Base-by-base conservation (phyloP, 129 eudicot genomes). In the Erigeron canadensis region DNA sequence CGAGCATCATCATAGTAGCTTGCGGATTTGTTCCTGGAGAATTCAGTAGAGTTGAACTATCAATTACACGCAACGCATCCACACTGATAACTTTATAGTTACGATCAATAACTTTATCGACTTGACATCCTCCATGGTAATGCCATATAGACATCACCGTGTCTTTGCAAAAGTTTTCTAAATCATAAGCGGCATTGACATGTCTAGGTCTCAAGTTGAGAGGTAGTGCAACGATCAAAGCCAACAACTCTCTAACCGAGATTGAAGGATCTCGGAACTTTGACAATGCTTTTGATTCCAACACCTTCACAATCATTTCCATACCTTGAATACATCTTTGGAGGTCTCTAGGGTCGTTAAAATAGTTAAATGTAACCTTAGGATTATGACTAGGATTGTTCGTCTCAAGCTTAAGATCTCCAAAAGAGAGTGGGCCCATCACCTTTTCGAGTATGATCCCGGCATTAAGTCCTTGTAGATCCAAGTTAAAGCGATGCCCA, bases 21-120 rank as follows among this genome's bases (percentile, higher is more conserved):
- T 93, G 96, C 73, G 98, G 98, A 71, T 93, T 93, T 41, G 98
- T 93, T n/a, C 98, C 98, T 0, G 98, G 98, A 66, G 98, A 83
- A 60, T 82, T 45, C 64, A 60, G 21, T 77, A 89, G 81, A 6
- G 98, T 93, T 6, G 98, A 89, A 11, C 98, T 82, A 70, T 93
- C 98, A 19, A 93, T 50, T 6, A 93, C 90, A 12, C 98, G 85
- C 47, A 93, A 53, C 0, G 86, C 72, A 58, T 76, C 88, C 0
- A 85, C 85, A 10, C 95, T 95, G 1, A 85, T 2, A 45, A 93
- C 95, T 73, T 47, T 87, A 67, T 93, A 87, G 48, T 89, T 69
- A 3, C 23, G 80, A 78, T 93, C 95, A 19, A 93, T 85, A 34
- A 89, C 98, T 72, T 44, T 74, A 56, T 74, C 85, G 34, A 93